Evolutionary conservation across 345 rosid species (phyloP).

Genomic region (Brassica rapa): DNA sequence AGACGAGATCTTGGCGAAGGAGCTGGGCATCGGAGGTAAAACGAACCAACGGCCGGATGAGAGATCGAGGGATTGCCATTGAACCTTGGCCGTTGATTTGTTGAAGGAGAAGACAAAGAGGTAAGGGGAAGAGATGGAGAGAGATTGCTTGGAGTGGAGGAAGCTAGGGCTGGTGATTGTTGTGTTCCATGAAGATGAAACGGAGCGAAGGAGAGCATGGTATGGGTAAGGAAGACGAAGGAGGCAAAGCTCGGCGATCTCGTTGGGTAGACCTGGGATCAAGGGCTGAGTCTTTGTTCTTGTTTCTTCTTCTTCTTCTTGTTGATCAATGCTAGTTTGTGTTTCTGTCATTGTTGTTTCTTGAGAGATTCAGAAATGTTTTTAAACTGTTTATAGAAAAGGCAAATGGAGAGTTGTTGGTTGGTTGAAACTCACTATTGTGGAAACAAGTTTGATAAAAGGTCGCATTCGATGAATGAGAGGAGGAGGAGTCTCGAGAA

Average conservation of each 20-base stretch:
- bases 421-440: neutral
- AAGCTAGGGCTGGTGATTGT: conserved; percentile 54
- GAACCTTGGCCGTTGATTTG: conserved; percentile 61
- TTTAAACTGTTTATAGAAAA: neutral
- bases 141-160: conserved; percentile 44
- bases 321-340: neutral
- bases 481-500: conserved; percentile 21
- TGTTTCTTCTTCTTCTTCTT: conserved; percentile 15
- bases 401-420: neutral
- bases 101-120: conserved; percentile 66
- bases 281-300: conserved; percentile 41
- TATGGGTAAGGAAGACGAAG: conserved; percentile 67
- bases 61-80: conserved; percentile 72
- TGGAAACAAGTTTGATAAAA: neutral
- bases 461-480: conserved; percentile 18
- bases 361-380: neutral
- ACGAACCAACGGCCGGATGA: conserved; percentile 64
- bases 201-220: conserved; percentile 56
- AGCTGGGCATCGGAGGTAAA: conserved; percentile 63
- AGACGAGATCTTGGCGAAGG: conserved; percentile 48
- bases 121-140: conserved; percentile 52
- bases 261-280: conserved; percentile 74
- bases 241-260: conserved; percentile 65
- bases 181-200: conserved; percentile 70
- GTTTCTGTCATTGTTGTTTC: conserved; percentile 24